Percentiles rank a stretch among this genome's conserved stretches.
phyloP scores from a whole-genome alignment of 257 asterid genomes.

The Solanum habrochaites region DNA sequence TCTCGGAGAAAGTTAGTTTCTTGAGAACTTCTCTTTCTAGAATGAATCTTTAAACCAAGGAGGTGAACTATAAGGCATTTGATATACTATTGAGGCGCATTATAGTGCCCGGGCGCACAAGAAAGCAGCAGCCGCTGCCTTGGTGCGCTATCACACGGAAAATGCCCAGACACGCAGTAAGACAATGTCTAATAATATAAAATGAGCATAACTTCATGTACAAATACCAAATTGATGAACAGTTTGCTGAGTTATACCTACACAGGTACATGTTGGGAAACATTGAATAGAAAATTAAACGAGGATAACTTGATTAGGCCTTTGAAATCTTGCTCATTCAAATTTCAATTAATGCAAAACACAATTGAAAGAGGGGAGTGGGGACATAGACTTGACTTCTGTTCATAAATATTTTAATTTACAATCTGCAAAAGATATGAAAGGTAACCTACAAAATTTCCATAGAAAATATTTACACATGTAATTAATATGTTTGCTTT shows the following conservation, averaged over 20 bases:
- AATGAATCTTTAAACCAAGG: background rate
- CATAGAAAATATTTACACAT: no score
- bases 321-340: background rate
- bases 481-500: background rate
- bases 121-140: background rate
- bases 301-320: background rate
- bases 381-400: background rate
- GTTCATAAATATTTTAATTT: background rate
- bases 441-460: background rate
- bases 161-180: background rate
- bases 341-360: background rate
- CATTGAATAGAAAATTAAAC: background rate
- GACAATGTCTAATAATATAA: background rate
- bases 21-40: background rate
- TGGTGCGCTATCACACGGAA: background rate
- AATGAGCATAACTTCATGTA: background rate
- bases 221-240: background rate
- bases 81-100: background rate
- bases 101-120: background rate
- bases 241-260: background rate
- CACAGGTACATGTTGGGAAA: background rate
- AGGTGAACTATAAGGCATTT: background rate
- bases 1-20: background rate
- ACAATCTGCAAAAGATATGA: background rate
- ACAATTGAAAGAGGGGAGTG: background rate